These are phyloP conservation scores for Colletotrichum godetiae DNA, from an alignment of 2,329 filamentous ascomycete species.

Conservation along the genomic window DNA sequence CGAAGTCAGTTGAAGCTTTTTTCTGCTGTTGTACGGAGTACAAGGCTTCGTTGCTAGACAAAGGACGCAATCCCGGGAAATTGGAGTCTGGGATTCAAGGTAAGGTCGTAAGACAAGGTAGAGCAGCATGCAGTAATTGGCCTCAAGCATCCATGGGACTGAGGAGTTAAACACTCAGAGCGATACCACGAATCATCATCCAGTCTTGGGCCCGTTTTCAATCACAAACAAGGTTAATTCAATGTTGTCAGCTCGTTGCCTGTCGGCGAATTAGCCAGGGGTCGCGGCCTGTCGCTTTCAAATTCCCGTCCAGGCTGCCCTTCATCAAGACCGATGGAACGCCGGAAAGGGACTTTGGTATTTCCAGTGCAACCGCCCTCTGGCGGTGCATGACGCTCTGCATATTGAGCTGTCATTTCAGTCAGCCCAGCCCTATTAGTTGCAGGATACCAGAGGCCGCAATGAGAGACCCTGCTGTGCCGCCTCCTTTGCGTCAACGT, in stretches of 20 bases:
- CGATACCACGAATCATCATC: background rate
- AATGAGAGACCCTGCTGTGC: background rate
- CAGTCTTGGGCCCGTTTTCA: too few relatives aligned
- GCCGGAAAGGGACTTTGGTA: background rate
- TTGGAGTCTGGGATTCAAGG: background rate
- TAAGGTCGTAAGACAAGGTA: background rate
- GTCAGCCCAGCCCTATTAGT: background rate
- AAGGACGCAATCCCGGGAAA: background rate
- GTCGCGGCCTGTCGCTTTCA: background rate
- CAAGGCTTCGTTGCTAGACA: background rate
- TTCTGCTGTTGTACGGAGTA: background rate
- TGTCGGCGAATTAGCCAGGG: background rate
- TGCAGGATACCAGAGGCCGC: background rate
- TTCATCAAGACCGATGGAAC: background rate
- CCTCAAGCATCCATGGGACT: background rate
- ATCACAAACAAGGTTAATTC: background rate
- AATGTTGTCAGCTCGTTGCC: background rate
- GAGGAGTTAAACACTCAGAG: background rate
- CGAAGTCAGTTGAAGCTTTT: background rate
- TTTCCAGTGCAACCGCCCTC: background rate
- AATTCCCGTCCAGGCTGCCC: background rate
- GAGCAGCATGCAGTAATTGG: background rate
- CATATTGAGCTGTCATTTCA: background rate
- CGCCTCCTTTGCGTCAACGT: background rate
- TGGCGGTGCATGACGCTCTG: background rate